Evolutionary conservation across 2,329 filamentous ascomycete genomes (phyloP), one percentile per base, ranked within the genome.

Genomic region (Alternaria sp.): DNA sequence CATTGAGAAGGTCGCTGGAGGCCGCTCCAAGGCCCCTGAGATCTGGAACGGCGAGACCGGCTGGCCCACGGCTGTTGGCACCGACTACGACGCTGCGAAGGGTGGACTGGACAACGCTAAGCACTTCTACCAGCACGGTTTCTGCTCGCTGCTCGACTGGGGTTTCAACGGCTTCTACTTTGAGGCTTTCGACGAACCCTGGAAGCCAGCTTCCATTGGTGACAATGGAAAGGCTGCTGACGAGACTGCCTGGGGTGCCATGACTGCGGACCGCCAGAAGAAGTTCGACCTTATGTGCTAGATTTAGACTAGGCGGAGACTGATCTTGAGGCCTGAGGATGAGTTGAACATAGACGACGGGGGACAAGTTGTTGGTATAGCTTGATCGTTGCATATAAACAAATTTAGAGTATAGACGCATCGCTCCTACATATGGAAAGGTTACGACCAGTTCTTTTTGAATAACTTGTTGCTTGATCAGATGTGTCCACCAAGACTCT

Each of bases 131-230:
- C 79, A 86, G 68, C 75, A 86, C 46, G 87, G 84, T 64, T 84
- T 91, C 71, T 91, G 89, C 76, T 84, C 84, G 52, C 84, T 89
- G 71, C 79, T 90, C 36, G 82, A 82, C 64, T 90, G 87, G 87
- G 87, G 87, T 61, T 83, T 88, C 64, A 90, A 91, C 69, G 86
- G 88, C 56, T 91, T 91, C 81, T 89, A 86, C 79, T 92, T 92
- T 68, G 89, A 91, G 82, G 89, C 89, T 43, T 91, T 90, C 68
- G 89, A 91, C 69, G 89, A 92, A 85, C 81, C 85, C 60, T 90
- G 88, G 87, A 91, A 91, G 85, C 88, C 89, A 54, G 76, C 82
- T 44, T 86, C 84, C 65, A 78, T 84, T 62, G 89, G 89, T 69
- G 84, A 89, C 73, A 87, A 88, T 70, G 89, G 89, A 64, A 77